phyloP scores from a whole-genome alignment of 495 filamentous ascomycete species.

The Hyphodiscus hymeniophilus region DNA sequence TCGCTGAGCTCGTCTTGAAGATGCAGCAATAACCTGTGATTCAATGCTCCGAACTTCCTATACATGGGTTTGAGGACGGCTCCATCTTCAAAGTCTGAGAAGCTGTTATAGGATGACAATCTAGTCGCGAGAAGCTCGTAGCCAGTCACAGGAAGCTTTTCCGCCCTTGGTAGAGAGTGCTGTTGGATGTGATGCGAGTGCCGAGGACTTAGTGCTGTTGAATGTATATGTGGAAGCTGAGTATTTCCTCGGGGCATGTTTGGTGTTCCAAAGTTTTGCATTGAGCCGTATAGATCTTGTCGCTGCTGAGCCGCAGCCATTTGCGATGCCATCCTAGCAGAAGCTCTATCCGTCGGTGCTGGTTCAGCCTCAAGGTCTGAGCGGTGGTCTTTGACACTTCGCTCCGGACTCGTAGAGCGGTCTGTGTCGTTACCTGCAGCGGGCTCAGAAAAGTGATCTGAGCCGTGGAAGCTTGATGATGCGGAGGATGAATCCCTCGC shows the following conservation, averaged over 20 bases:
- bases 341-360: slow-evolving; percentile 7
- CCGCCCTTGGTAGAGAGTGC: slow-evolving; percentile 10
- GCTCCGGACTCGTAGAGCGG: slow-evolving; percentile 37
- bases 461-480: slow-evolving; percentile 27
- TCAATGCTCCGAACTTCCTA: slow-evolving; percentile 74
- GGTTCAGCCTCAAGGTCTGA: neutral
- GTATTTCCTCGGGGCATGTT: slow-evolving; percentile 10
- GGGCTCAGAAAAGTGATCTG: slow-evolving; percentile 26
- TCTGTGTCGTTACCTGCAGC: slow-evolving; percentile 32
- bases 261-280: slow-evolving; percentile 18
- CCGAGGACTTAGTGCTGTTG: slow-evolving; percentile 9
- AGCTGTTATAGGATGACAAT: slow-evolving; percentile 5
- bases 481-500: slow-evolving; percentile 25
- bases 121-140: slow-evolving; percentile 20
- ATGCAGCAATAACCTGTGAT: slow-evolving; percentile 77
- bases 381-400: slow-evolving; percentile 25
- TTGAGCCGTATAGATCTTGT: slow-evolving; percentile 13
- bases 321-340: slow-evolving; percentile 22
- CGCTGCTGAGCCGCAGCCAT: slow-evolving; percentile 21
- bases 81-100: slow-evolving; percentile 8
- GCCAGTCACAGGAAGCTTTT: slow-evolving; percentile 17
- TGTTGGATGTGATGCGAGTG: slow-evolving; percentile 5
- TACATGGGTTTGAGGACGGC: slow-evolving; percentile 60
- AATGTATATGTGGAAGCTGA: neutral
- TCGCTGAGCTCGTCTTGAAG: slow-evolving; percentile 82